Percentiles rank a stretch among this genome's conserved stretches.
Evolutionary conservation across 1,284 basidiomycete genomes (phyloP).

Genomic region (Waitea zeae): DNA sequence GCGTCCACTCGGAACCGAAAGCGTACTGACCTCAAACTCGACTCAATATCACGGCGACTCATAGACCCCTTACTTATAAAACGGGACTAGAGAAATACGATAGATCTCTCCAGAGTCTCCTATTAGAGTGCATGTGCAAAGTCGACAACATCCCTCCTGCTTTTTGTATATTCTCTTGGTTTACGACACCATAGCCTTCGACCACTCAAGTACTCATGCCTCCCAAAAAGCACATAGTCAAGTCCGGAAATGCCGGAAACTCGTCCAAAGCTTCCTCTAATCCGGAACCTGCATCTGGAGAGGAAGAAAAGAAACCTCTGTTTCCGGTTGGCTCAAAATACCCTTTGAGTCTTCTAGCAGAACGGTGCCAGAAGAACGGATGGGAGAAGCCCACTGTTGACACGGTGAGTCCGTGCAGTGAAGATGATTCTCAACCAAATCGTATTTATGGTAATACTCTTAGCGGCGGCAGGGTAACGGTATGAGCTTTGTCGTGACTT

Average conservation of each 20-base stretch:
- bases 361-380: conserved; percentile 76
- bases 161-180: too few relatives aligned
- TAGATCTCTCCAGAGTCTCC: too few relatives aligned
- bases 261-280: conserved; percentile 39
- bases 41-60: too few relatives aligned
- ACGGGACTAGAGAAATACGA: too few relatives aligned
- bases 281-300: conserved; percentile 4
- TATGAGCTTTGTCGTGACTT: conserved; percentile 44
- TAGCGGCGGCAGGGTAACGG: conserved; percentile 30
- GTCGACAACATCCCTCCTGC: too few relatives aligned
- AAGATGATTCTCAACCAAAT: neutral
- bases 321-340: conserved; percentile 75
- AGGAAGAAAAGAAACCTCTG: conserved; percentile 30
- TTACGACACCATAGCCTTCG: too few relatives aligned
- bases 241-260: conserved; percentile 76
- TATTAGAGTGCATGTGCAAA: too few relatives aligned
- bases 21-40: too few relatives aligned
- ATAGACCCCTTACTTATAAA: too few relatives aligned
- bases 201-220: too few relatives aligned
- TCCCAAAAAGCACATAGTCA: conserved; percentile 61
- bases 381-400: conserved; percentile 72
- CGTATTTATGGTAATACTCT: conserved; percentile 9
- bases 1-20: too few relatives aligned
- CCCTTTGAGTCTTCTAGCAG: conserved; percentile 59
- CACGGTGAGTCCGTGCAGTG: conserved; percentile 28